phyloP scores from a whole-genome alignment of 2,329 filamentous ascomycete species.

The Fusarium burgessii region DNA sequence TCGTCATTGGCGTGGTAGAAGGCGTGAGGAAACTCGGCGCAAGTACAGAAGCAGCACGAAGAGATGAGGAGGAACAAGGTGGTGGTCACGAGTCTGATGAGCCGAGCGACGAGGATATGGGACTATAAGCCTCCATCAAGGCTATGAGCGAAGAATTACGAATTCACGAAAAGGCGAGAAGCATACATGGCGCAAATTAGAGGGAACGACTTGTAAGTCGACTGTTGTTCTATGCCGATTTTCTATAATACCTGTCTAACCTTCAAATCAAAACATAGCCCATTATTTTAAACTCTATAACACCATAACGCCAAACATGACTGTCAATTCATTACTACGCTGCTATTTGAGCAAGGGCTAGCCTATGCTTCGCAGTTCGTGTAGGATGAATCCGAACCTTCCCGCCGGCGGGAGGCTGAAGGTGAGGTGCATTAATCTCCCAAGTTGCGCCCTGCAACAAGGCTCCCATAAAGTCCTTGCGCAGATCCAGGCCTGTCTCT shows the following conservation, averaged over 20 bases:
- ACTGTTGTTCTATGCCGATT: constrained; percentile 2
- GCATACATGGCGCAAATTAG: constrained; percentile 3
- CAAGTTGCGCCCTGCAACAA: constrained; percentile 7
- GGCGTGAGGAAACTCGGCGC: constrained; percentile 86
- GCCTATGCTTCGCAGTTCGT: constrained; percentile 29
- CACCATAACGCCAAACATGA: background rate
- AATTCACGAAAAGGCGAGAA: constrained; percentile 3
- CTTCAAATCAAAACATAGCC: constrained; percentile 5
- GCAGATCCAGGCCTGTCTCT: constrained; percentile 15
- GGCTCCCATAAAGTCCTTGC: constrained; percentile 9
- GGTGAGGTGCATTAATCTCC: constrained; percentile 9
- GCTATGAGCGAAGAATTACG: background rate
- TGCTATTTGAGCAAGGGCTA: constrained; percentile 8
- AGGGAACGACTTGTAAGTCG: constrained; percentile 32
- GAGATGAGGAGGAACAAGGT: constrained; percentile 80
- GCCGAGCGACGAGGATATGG: constrained; percentile 66
- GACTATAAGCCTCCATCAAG: constrained; percentile 47
- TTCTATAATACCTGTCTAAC: constrained; percentile 14
- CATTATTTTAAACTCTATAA: background rate
- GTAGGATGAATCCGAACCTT: constrained; percentile 36
- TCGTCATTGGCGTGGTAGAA: constrained; percentile 88
- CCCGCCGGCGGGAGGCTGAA: constrained; percentile 25
- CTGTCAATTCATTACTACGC: background rate
- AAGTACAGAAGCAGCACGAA: constrained; percentile 79
- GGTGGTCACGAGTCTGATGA: constrained; percentile 73